Base-by-base conservation (phyloP, 225 moss, liverwort and hornwort genomes). In the Bryum argenteum region DNA sequence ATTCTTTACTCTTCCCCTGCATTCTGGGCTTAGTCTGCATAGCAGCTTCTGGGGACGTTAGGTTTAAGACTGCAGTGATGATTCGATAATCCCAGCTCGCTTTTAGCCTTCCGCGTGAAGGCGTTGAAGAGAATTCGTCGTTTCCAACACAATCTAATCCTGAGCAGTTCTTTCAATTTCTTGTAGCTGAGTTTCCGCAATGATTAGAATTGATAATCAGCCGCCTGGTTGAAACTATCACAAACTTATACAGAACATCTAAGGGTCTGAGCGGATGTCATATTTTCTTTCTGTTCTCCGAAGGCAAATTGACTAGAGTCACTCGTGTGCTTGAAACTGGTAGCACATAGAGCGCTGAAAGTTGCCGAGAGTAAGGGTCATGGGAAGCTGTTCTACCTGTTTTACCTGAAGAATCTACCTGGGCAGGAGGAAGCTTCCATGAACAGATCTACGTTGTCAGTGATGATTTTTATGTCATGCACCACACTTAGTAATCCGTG, bases 341-440 rank as follows among this genome's bases (percentile, higher is more conserved):
- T 92, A 83, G 89, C 89, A 91, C 89, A 89, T 75, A 41, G 72
- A 91, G 93, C 89, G 93, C 91, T 91, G 85, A 93, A 91, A 89
- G 9, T 91, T 89, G 85, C 91, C 91, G 28, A 93, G 58, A 91
- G 26, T 10, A 53, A 84, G 76, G 63, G 9, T 76, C 40, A 58
- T 53, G 73, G 81, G 86, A 78, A 86, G 84, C 83, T 89, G 77
- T 86, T 89, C 81, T 3, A 79, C 81, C 76, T 77, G 81, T 44
- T 66, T 48, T 48, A 48, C 78, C 84, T 87, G 81, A 76, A 71
- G 84, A 84, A 83, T 61, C 81, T 79, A 84, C 79, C 84, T 81
- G 81, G 81, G 71, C 87, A 84, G 78, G 83, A 78, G 37, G 86
- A 87, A 83, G 80, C 83, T 83, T 53, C 63, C 67, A 47, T 79